Evolutionary conservation across 2,329 filamentous ascomycete genomes (phyloP).

Genomic region (Botrytis medusae): DNA sequence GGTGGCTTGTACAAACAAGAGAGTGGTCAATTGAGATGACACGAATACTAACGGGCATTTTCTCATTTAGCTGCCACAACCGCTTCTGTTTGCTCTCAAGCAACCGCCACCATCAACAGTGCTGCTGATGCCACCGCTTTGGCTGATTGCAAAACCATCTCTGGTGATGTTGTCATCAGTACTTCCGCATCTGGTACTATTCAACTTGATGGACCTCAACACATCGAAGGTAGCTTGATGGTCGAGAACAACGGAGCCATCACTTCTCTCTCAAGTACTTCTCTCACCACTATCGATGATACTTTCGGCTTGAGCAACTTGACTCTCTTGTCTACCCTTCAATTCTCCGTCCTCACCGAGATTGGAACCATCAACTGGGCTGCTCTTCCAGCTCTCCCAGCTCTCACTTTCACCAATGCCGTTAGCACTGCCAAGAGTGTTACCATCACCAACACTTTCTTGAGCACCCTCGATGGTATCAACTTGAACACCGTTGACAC

Average conservation of each 20-base stretch:
- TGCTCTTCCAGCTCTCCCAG: constrained; percentile 64
- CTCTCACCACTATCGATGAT: constrained; percentile 65
- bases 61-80: background rate
- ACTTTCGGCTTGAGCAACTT: constrained; percentile 69
- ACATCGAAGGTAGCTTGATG: constrained; percentile 58
- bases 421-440: constrained; percentile 69
- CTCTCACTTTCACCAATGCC: constrained; percentile 56
- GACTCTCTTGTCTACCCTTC: constrained; percentile 66
- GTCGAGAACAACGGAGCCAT: constrained; percentile 62
- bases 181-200: constrained; percentile 44
- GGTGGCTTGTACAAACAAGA: background rate
- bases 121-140: constrained; percentile 37
- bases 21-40: background rate
- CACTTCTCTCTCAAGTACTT: constrained; percentile 59
- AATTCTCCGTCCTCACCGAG: constrained; percentile 60
- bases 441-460: constrained; percentile 80
- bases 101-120: constrained; percentile 38
- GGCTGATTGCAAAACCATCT: constrained; percentile 36
- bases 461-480: constrained; percentile 76
- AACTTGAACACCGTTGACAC: constrained; percentile 69
- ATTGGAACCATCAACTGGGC: constrained; percentile 70
- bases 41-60: background rate
- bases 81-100: constrained; percentile 32
- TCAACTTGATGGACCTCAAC: constrained; percentile 58
- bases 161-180: constrained; percentile 40